Conservation (phyloP, 495 filamentous ascomycete genomes). For the Rhypophila decipiens region DNA sequence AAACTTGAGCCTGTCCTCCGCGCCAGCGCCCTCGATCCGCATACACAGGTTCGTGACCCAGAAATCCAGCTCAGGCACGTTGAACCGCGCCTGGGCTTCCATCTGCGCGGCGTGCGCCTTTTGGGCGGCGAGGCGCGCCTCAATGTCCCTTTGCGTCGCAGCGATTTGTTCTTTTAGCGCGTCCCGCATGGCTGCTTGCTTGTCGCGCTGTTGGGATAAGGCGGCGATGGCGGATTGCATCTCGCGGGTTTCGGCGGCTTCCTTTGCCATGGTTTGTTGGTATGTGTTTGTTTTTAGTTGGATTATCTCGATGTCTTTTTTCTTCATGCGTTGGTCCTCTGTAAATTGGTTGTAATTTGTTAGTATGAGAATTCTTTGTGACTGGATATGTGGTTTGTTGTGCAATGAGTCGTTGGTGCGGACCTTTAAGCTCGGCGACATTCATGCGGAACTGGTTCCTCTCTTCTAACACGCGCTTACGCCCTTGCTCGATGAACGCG, state of each 20-base stretch:
- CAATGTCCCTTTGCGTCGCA: constrained; percentile 63
- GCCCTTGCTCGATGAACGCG: constrained; percentile 83
- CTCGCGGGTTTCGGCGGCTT: constrained; percentile 79
- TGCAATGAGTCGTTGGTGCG: background rate
- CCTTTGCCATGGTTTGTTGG: constrained; percentile 74
- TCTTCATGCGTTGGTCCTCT: constrained; percentile 90
- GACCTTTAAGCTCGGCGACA: constrained; percentile 84
- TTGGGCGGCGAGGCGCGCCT: constrained; percentile 45
- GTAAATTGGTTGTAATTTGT: background rate
- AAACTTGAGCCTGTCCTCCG: constrained; percentile 82
- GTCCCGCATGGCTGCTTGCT: constrained; percentile 65
- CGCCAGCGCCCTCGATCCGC: constrained; percentile 82
- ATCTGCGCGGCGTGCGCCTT: constrained; percentile 51
- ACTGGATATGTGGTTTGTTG: background rate
- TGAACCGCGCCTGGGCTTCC: constrained; percentile 74
- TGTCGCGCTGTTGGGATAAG: constrained; percentile 69
- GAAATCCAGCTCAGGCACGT: constrained; percentile 87
- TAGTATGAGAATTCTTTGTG: constrained; percentile 1
- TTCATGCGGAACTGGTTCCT: constrained; percentile 90
- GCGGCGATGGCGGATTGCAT: constrained; percentile 75
- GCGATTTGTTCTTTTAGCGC: constrained; percentile 70
- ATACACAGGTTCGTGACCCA: constrained; percentile 89
- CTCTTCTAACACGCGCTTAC: constrained; percentile 84
- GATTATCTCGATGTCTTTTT: constrained; percentile 78
- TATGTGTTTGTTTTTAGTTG: constrained; percentile 69